Percentiles rank a stretch among this genome's conserved stretches.
phyloP scores from a whole-genome alignment of 2,329 filamentous ascomycete species.

The Hypoxylon sp. region DNA sequence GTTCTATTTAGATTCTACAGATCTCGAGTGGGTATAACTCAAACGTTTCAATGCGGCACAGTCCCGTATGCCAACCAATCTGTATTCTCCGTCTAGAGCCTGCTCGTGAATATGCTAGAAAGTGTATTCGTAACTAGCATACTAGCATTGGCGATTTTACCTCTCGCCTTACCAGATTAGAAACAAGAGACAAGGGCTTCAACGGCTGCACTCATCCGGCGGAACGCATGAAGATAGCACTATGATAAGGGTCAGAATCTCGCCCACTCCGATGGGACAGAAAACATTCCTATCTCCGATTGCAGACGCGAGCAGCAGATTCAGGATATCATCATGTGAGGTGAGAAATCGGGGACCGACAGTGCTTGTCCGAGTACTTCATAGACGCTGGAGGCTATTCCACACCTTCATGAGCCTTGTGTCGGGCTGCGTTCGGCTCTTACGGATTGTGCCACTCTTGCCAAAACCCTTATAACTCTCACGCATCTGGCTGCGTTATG shows the following conservation, averaged over 20 bases:
- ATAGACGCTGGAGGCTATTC: neutral
- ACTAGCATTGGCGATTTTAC: neutral
- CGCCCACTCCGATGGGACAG: neutral
- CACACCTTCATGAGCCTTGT: neutral
- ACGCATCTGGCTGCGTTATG: too few species aligned
- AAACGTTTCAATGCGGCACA: slow-evolving; percentile 1
- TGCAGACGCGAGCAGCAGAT: too few species aligned
- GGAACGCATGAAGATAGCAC: neutral
- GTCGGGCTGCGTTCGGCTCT: neutral
- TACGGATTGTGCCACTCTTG: too few species aligned
- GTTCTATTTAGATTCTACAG: neutral
- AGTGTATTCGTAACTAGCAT: neutral
- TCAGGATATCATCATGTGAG: neutral
- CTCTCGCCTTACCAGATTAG: neutral
- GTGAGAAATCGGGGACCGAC: neutral
- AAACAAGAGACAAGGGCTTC: neutral
- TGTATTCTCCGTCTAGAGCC: neutral
- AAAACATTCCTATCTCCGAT: too few species aligned
- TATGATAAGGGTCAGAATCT: neutral
- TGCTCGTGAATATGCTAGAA: neutral
- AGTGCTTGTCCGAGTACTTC: neutral
- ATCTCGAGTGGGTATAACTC: neutral
- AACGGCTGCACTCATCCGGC: neutral
- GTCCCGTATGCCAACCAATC: slow-evolving; percentile 15
- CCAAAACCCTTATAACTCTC: too few species aligned